These are phyloP conservation scores for Dysphania ambrosioides DNA, from an alignment of 148 eudicot genomes.

Conservation along the genomic window DNA sequence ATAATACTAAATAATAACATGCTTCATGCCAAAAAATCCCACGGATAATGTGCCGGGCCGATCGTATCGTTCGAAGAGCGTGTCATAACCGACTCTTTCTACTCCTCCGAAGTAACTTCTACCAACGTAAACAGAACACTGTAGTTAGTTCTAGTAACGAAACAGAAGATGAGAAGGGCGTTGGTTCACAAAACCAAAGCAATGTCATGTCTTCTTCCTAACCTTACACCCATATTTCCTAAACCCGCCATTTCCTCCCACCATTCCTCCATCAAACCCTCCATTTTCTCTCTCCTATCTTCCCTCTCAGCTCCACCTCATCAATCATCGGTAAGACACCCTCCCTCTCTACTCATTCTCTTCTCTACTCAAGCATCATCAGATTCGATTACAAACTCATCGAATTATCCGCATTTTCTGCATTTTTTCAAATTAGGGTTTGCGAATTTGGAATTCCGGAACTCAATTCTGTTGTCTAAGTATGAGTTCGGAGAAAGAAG, in stretches of 20 bases:
- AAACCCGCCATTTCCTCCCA: slow-evolving; percentile 16
- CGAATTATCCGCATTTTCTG: background rate
- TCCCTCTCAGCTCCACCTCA: background rate
- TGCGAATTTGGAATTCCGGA: slow-evolving; percentile 31
- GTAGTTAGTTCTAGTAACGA: too few species aligned
- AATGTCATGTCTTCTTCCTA: slow-evolving; percentile 39
- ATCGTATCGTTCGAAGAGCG: too few species aligned
- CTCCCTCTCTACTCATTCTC: too few species aligned
- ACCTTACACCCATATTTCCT: slow-evolving; percentile 15
- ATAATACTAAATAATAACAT: too few species aligned
- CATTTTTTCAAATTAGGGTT: slow-evolving; percentile 37
- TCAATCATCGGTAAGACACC: background rate
- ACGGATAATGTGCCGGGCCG: too few species aligned
- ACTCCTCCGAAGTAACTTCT: too few species aligned
- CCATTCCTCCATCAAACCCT: background rate
- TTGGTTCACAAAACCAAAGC: slow-evolving; percentile 37
- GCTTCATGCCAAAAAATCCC: too few species aligned
- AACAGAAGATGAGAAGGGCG: slow-evolving; percentile 26
- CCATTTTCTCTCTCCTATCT: slow-evolving; percentile 22
- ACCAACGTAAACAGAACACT: too few species aligned
- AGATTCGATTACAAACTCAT: background rate
- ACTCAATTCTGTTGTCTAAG: slow-evolving; percentile 32
- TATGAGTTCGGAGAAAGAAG: slow-evolving; percentile 20
- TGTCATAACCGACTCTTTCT: too few species aligned
- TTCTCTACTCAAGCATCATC: background rate